These are phyloP conservation scores for Taxillus chinensis DNA, from an alignment of 164 flowering plant species.

Conservation along the genomic window DNA sequence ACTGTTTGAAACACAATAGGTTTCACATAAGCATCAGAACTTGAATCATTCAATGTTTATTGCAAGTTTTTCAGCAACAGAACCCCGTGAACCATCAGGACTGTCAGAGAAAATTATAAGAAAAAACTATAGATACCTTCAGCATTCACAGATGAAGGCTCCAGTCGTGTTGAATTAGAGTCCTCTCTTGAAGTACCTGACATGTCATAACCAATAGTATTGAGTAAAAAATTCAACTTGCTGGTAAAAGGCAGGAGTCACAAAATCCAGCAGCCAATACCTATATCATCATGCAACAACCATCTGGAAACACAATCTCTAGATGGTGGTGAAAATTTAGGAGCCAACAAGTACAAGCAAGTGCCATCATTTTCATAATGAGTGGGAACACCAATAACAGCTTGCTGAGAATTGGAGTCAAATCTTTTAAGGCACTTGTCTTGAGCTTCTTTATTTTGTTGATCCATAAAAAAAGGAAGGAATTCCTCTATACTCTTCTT, in stretches of 20 bases:
- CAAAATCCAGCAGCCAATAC: slow-evolving; percentile 16
- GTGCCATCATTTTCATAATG: slow-evolving; percentile 77
- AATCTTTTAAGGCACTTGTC: slow-evolving; percentile 5
- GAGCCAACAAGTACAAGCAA: slow-evolving; percentile 53
- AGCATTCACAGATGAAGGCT: slow-evolving; percentile 18
- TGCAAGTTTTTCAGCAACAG: slow-evolving; percentile 11
- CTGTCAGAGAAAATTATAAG: slow-evolving; percentile 12
- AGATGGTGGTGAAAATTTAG: slow-evolving; percentile 66
- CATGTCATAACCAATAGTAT: slow-evolving; percentile 10
- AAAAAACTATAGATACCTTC: neutral
- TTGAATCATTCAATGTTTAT: slow-evolving; percentile 4
- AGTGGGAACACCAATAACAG: slow-evolving; percentile 43
- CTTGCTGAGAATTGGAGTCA: slow-evolving; percentile 16
- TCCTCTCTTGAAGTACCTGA: slow-evolving; percentile 17
- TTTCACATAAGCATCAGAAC: slow-evolving; percentile 10
- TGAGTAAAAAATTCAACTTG: slow-evolving; percentile 4
- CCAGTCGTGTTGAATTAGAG: slow-evolving; percentile 2
- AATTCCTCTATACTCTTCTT: slow-evolving; percentile 21
- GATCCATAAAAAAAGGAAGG: slow-evolving; percentile 30
- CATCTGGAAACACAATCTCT: slow-evolving; percentile 45
- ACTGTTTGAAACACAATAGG: slow-evolving; percentile 11
- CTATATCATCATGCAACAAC: slow-evolving; percentile 32
- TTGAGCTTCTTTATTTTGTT: slow-evolving; percentile 16
- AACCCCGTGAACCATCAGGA: slow-evolving; percentile 16
- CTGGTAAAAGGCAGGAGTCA: neutral